Evolutionary conservation across 805 yeast genomes (phyloP).

Genomic region (Metschnikowia peoriensis): DNA sequence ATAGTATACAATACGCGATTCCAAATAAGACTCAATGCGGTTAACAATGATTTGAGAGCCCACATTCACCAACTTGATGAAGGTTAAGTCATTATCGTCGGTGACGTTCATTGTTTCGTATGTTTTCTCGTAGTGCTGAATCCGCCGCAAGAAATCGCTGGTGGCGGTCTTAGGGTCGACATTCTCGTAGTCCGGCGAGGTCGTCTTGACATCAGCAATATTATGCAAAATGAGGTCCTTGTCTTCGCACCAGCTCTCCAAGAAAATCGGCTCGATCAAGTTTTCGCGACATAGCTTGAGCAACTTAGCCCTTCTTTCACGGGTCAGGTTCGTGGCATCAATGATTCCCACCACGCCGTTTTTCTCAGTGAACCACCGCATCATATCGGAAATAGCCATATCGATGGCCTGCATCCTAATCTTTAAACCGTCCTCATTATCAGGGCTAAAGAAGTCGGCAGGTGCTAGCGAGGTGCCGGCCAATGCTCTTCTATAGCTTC

Average conservation of each 20-base stretch:
- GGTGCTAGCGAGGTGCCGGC: constrained; percentile 48
- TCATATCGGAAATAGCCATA: constrained; percentile 73
- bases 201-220: constrained; percentile 80
- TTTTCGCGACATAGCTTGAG: constrained; percentile 59
- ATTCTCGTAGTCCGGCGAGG: constrained; percentile 77
- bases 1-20: constrained; percentile 90
- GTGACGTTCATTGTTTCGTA: constrained; percentile 73
- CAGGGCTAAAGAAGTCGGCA: constrained; percentile 76
- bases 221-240: constrained; percentile 73
- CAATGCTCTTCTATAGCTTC: constrained; percentile 69
- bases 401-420: constrained; percentile 69
- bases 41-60: constrained; percentile 87
- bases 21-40: constrained; percentile 81
- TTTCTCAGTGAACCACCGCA: constrained; percentile 79
- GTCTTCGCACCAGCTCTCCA: constrained; percentile 91
- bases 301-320: constrained; percentile 64
- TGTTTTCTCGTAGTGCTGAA: constrained; percentile 65
- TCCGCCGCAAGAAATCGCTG: constrained; percentile 69
- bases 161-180: constrained; percentile 71
- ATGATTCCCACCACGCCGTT: constrained; percentile 87
- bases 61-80: constrained; percentile 83
- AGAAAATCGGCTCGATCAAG: constrained; percentile 82
- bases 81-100: constrained; percentile 66
- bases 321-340: constrained; percentile 90
- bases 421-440: constrained; percentile 61